These are phyloP conservation scores for Candida nemodendra DNA, from an alignment of 805 yeast species.

Conservation along the genomic window DNA sequence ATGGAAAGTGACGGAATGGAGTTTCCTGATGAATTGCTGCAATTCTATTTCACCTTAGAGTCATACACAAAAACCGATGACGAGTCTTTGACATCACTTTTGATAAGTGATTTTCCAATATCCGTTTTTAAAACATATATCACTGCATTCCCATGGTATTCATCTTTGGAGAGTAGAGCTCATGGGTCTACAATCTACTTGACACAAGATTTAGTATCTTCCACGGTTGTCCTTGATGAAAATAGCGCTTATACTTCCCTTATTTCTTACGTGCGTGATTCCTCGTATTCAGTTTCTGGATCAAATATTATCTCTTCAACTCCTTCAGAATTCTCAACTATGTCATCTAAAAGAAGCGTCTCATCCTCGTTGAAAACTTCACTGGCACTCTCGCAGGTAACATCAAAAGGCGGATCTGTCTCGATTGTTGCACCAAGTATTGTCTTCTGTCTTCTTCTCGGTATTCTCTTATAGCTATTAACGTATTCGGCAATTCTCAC, in stretches of 20 bases:
- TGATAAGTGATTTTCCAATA: conserved; percentile 32
- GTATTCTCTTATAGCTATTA: conserved; percentile 2
- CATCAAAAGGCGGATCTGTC: too few species aligned
- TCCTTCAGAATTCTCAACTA: too few species aligned
- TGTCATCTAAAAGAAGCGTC: too few species aligned
- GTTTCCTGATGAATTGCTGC: conserved; percentile 30
- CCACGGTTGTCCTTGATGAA: conserved; percentile 15
- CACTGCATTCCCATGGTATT: conserved; percentile 35
- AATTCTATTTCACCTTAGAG: conserved; percentile 25
- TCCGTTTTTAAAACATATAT: conserved; percentile 32
- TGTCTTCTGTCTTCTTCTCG: conserved; percentile 3
- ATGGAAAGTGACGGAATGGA: conserved; percentile 30
- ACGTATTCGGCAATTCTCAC: too few species aligned
- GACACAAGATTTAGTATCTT: conserved; percentile 29
- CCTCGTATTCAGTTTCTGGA: too few species aligned
- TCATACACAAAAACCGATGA: conserved; percentile 15
- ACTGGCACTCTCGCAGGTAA: too few species aligned
- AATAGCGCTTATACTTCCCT: too few species aligned
- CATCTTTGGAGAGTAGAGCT: conserved; percentile 25
- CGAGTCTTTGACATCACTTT: conserved; percentile 25
- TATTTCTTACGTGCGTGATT: too few species aligned
- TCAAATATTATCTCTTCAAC: too few species aligned
- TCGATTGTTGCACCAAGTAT: too few species aligned
- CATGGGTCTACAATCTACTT: conserved; percentile 26
- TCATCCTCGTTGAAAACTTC: too few species aligned